A percentile compares a stretch with the other conserved stretches of the same genome.
These are phyloP conservation scores for Dryas integrifolia DNA, from an alignment of 331 rosid species.

Conservation along the genomic window DNA sequence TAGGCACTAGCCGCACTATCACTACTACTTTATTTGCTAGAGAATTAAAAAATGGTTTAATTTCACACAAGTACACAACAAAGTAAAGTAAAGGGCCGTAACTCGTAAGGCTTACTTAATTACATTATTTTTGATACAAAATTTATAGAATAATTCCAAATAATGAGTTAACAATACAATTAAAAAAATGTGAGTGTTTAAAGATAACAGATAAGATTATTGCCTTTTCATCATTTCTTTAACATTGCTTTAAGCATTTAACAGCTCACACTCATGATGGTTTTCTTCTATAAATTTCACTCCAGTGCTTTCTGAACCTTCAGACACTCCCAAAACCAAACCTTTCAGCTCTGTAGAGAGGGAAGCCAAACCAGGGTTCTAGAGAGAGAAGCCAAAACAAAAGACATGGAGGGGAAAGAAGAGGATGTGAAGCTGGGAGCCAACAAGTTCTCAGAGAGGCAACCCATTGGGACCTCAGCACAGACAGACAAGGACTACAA, in stretches of 20 bases:
- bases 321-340: background rate
- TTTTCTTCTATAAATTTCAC: conserved; percentile 8
- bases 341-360: conserved; percentile 10
- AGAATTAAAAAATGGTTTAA: too few relatives aligned
- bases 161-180: background rate
- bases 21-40: background rate
- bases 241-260: background rate
- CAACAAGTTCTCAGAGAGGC: conserved; percentile 40
- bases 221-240: background rate
- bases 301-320: background rate
- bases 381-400: conserved; percentile 2
- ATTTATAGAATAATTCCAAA: background rate
- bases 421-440: conserved; percentile 45
- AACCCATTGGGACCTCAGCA: conserved; percentile 43
- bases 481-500: conserved; percentile 46
- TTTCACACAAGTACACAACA: too few relatives aligned
- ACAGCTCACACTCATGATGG: background rate
- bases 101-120: background rate
- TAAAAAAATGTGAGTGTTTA: background rate
- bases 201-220: background rate
- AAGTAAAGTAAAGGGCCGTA: background rate
- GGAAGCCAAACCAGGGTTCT: background rate
- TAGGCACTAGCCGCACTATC: background rate
- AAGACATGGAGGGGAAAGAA: conserved; percentile 37
- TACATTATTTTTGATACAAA: background rate